These are phyloP conservation scores for Irpex lacteus DNA, from an alignment of 1,284 basidiomycete genomes.

Conservation along the genomic window DNA sequence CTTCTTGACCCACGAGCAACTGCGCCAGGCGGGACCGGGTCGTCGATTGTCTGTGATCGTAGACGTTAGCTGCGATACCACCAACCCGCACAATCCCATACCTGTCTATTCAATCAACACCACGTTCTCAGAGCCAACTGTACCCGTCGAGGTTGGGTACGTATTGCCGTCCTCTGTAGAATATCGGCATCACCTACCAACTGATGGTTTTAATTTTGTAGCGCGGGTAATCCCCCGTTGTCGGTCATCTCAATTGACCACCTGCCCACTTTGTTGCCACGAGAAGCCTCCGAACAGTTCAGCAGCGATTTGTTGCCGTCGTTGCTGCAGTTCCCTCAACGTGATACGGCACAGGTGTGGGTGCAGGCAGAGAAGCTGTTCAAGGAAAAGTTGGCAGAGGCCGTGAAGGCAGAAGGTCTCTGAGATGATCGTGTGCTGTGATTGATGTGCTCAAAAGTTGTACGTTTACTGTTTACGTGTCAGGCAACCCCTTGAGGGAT, in stretches of 20 bases:
- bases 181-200: not conserved
- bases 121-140: constrained; percentile 92
- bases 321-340: constrained; percentile 73
- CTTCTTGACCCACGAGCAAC: constrained; percentile 80
- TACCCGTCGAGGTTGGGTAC: constrained; percentile 79
- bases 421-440: constrained; percentile 11
- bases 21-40: constrained; percentile 66
- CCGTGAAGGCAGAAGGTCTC: constrained; percentile 41
- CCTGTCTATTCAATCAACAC: constrained; percentile 97
- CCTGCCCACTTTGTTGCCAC: constrained; percentile 91
- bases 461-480: not conserved
- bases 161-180: constrained; percentile 25
- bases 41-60: constrained; percentile 85
- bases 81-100: constrained; percentile 98
- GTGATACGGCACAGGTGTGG: constrained; percentile 80
- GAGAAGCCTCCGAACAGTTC: constrained; percentile 98
- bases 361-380: constrained; percentile 87
- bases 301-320: constrained; percentile 88
- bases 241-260: constrained; percentile 98
- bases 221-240: constrained; percentile 60
- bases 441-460: not conserved
- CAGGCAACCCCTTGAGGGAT: not conserved
- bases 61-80: constrained; percentile 99
- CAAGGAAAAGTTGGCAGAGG: constrained; percentile 73
- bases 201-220: constrained; percentile 22